Conservation (phyloP, 2,329 filamentous ascomycete genomes). For the Aspergillus sp. region DNA sequence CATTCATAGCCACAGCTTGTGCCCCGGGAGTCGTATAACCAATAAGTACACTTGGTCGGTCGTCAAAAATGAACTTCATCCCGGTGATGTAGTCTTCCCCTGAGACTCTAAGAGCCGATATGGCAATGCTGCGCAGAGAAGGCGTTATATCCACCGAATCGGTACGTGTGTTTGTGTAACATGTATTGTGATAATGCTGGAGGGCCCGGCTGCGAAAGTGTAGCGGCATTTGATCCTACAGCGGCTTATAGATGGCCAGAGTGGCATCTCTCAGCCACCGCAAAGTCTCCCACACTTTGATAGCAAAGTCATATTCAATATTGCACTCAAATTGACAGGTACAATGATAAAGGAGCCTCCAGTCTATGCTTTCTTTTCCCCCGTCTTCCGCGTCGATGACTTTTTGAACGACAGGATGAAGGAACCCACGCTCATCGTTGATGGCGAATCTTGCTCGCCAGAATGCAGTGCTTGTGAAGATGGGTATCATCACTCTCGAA, state of each 20-base stretch:
- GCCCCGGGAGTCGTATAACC: conserved; percentile 3
- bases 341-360: conserved; percentile 7
- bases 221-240: background rate
- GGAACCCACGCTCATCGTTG: conserved; percentile 5
- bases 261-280: conserved; percentile 8
- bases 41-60: background rate
- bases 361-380: conserved; percentile 2
- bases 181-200: conserved; percentile 8
- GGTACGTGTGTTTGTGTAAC: background rate
- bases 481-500: conserved; percentile 3
- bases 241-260: background rate
- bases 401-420: conserved; percentile 1
- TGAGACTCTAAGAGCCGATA: background rate
- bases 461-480: conserved; percentile 5
- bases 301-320: background rate
- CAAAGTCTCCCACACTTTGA: conserved; percentile 2
- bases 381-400: background rate
- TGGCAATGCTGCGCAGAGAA: background rate
- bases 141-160: background rate
- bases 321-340: conserved; percentile 1
- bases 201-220: conserved; percentile 5
- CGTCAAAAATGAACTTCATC: conserved; percentile 3
- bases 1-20: background rate
- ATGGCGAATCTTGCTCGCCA: conserved; percentile 8
- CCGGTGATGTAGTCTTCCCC: conserved; percentile 1